These are phyloP conservation scores for Viola odorata DNA, from an alignment of 345 rosid genomes.

Conservation along the genomic window DNA sequence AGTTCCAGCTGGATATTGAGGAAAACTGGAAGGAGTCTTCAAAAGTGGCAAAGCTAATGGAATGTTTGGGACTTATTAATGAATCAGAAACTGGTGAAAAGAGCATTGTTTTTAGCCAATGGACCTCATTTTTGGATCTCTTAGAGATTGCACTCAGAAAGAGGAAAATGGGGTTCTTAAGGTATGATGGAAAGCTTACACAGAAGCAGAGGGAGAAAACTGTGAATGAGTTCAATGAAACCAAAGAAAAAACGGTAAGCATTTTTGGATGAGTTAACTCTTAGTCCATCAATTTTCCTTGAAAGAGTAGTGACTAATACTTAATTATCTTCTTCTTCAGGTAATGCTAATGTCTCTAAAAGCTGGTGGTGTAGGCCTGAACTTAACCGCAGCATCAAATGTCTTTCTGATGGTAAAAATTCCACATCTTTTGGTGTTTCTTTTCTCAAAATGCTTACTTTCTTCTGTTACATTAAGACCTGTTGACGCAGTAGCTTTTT, in stretches of 20 bases:
- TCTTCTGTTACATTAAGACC: too few species aligned
- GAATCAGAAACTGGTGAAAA: conserved; percentile 35
- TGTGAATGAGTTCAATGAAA: conserved; percentile 52
- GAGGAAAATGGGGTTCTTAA: conserved; percentile 38
- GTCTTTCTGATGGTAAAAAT: conserved; percentile 52
- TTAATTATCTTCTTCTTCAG: conserved; percentile 16
- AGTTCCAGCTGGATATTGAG: conserved; percentile 42
- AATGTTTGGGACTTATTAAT: conserved; percentile 37
- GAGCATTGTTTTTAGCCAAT: conserved; percentile 64
- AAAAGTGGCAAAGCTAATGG: conserved; percentile 41
- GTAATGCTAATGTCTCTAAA: conserved; percentile 52
- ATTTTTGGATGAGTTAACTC: not conserved
- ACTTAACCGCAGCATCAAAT: conserved; percentile 55
- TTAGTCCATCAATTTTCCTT: too few species aligned
- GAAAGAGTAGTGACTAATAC: too few species aligned
- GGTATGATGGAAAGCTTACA: conserved; percentile 45
- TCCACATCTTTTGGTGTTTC: not conserved
- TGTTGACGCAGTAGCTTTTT: too few species aligned
- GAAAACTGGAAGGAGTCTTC: conserved; percentile 60
- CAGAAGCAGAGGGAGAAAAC: conserved; percentile 53
- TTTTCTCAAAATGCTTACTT: too few species aligned
- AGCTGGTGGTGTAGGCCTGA: conserved; percentile 70
- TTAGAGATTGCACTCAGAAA: conserved; percentile 45
- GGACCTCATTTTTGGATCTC: conserved; percentile 64
- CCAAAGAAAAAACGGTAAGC: conserved; percentile 44